These are phyloP conservation scores for Halenospora varia DNA, from an alignment of 495 filamentous ascomycete genomes.

Conservation along the genomic window DNA sequence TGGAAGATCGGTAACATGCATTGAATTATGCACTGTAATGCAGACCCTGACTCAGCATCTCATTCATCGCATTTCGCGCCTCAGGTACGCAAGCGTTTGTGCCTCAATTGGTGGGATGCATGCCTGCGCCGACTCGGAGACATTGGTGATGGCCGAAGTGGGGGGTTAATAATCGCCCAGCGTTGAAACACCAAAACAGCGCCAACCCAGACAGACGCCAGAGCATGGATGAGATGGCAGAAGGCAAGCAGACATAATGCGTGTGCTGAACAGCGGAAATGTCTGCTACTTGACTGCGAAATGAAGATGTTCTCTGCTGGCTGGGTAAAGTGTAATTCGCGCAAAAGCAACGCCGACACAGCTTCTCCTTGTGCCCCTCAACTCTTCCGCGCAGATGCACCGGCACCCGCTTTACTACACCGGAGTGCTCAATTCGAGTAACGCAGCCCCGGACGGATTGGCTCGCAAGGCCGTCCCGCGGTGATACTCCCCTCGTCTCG, in stretches of 20 bases:
- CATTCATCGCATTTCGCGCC: not conserved
- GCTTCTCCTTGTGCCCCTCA: not conserved
- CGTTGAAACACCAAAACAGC: not conserved
- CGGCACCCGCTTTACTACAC: not conserved
- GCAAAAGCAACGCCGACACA: not conserved
- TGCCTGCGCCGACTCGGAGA: not conserved
- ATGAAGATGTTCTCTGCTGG: not conserved
- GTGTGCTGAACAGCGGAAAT: no score
- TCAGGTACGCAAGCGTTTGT: not conserved
- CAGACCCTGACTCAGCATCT: not conserved
- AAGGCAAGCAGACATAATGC: not conserved
- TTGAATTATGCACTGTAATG: no score
- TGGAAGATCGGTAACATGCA: no score
- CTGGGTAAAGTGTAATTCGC: no score
- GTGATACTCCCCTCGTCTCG: conserved; percentile 11
- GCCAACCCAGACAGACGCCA: not conserved
- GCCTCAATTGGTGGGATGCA: conserved; percentile 9
- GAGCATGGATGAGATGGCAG: no score
- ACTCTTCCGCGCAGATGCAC: conserved; percentile 7
- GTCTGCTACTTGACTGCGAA: no score
- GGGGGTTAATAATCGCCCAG: conserved; percentile 11
- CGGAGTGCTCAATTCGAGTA: no score
- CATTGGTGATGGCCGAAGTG: not conserved
- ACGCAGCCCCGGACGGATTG: no score
- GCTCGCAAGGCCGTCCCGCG: conserved; percentile 3